A percentile compares a stretch with the other conserved stretches of the same genome.
phyloP scores from a whole-genome alignment of 495 filamentous ascomycete genomes.

The Delitschia confertaspora region DNA sequence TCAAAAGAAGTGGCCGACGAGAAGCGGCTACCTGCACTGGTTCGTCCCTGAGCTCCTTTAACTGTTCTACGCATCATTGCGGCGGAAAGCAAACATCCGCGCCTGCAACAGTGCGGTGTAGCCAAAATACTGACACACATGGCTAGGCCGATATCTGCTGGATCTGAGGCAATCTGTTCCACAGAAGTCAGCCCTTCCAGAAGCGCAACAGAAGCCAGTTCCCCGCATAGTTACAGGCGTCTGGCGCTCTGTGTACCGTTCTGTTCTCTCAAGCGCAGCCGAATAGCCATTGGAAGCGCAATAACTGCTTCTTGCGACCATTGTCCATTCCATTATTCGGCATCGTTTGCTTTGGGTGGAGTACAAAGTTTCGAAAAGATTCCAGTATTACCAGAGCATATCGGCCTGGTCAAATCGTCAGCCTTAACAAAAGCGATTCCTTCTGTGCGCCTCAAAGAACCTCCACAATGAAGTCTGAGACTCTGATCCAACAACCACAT shows the following conservation, averaged over 20 bases:
- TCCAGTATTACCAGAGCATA: too few relatives aligned
- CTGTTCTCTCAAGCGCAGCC: too few relatives aligned
- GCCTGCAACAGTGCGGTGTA: slow-evolving; percentile 10
- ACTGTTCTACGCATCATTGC: slow-evolving; percentile 21
- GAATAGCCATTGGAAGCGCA: too few relatives aligned
- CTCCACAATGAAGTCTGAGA: slow-evolving; percentile 21
- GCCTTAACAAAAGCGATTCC: background rate
- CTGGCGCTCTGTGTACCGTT: too few relatives aligned
- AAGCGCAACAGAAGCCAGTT: slow-evolving; percentile 11
- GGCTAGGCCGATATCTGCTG: slow-evolving; percentile 13
- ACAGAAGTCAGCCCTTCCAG: slow-evolving; percentile 18
- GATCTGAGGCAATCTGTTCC: slow-evolving; percentile 1
- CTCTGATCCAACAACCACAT: slow-evolving; percentile 24
- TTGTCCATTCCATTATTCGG: background rate
- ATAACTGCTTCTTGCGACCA: background rate
- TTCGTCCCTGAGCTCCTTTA: slow-evolving; percentile 21
- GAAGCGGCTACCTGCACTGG: slow-evolving; percentile 26
- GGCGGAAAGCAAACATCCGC: slow-evolving; percentile 17
- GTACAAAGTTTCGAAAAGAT: too few relatives aligned
- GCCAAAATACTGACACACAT: slow-evolving; percentile 13
- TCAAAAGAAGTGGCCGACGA: slow-evolving; percentile 11
- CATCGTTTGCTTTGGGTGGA: too few relatives aligned
- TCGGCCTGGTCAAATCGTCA: background rate
- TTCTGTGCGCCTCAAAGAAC: background rate
- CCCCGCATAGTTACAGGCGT: too few relatives aligned